A percentile compares a stretch with the other conserved stretches of the same genome.
Evolutionary conservation across 768 basidiomycete genomes (phyloP).

Genomic region (Aureoboletus auriporus): DNA sequence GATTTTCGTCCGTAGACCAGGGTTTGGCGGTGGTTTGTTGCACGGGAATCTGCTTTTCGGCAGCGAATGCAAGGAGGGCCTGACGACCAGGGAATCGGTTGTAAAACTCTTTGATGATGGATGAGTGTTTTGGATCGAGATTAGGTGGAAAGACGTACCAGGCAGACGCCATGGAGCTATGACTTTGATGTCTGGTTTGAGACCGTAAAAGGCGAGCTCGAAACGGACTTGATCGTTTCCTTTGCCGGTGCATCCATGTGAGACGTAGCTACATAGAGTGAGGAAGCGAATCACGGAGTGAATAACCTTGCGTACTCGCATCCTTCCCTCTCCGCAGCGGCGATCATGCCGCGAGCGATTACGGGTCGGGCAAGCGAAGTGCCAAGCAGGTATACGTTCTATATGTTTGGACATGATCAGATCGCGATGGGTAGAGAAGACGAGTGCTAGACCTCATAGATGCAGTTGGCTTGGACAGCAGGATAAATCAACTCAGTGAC

Average conservation of each 20-base stretch:
- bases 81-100: conserved; percentile 94
- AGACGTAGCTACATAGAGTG: conserved; percentile 64
- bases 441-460: conserved; percentile 75
- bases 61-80: conserved; percentile 87
- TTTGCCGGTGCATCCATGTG: conserved; percentile 99
- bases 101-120: conserved; percentile 73
- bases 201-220: conserved; percentile 97
- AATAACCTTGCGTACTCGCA: conserved; percentile 74
- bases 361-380: conserved; percentile 98
- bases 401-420: neutral
- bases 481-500: conserved; percentile 96
- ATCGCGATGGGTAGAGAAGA: neutral
- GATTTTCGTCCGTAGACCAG: conserved; percentile 99
- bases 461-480: conserved; percentile 96
- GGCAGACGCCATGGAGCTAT: conserved; percentile 98
- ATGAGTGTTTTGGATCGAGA: neutral
- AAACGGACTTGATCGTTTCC: conserved; percentile 99
- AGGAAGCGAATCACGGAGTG: neutral
- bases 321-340: conserved; percentile 80
- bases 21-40: conserved; percentile 94
- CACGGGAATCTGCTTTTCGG: conserved; percentile 85
- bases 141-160: conserved; percentile 41
- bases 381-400: conserved; percentile 96
- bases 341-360: conserved; percentile 99
- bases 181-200: conserved; percentile 98